Evolutionary conservation across 1,139 yeast genomes (phyloP).

Genomic region (Kluyveromyces sp.): DNA sequence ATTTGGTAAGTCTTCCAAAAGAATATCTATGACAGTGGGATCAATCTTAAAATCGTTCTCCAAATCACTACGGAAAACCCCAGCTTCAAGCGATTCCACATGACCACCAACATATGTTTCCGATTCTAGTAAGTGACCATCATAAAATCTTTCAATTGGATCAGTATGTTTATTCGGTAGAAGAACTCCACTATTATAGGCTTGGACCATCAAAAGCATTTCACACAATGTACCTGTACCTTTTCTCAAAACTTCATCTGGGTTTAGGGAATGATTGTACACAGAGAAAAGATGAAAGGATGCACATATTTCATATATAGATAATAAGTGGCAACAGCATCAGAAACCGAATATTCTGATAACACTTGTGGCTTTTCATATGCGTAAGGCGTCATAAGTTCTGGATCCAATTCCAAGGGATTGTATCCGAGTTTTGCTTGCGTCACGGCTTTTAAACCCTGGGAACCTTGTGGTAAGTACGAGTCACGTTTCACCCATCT

Average conservation of each 20-base stretch:
- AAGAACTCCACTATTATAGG: slow-evolving; percentile 66
- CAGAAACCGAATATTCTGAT: slow-evolving; percentile 97
- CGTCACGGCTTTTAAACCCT: slow-evolving; percentile 96
- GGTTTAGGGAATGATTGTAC: slow-evolving; percentile 89
- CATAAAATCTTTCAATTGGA: slow-evolving; percentile 85
- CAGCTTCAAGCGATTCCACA: slow-evolving; percentile 95
- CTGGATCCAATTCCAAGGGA: slow-evolving; percentile 96
- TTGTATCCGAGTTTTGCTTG: slow-evolving; percentile 93
- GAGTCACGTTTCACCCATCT: slow-evolving; percentile 99
- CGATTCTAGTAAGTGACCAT: slow-evolving; percentile 87
- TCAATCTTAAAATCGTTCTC: slow-evolving; percentile 70
- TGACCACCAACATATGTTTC: slow-evolving; percentile 99
- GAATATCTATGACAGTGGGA: slow-evolving; percentile 74
- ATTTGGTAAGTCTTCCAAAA: slow-evolving; percentile 60
- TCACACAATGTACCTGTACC: slow-evolving; percentile 99
- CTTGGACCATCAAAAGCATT: slow-evolving; percentile 96
- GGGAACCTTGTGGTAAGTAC: slow-evolving; percentile 96
- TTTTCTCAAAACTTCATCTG: slow-evolving; percentile 91
- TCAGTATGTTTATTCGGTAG: slow-evolving; percentile 92
- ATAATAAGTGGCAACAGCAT: slow-evolving; percentile 97
- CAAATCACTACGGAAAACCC: slow-evolving; percentile 90
- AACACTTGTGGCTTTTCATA: slow-evolving; percentile 84
- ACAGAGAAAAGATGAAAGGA: slow-evolving; percentile 91
- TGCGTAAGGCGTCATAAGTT: slow-evolving; percentile 96
- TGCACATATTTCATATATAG: slow-evolving; percentile 94